A percentile compares a stretch with the other conserved stretches of the same genome.
Evolutionary conservation across 768 basidiomycete species (phyloP).

Genomic region (Rhizopogon salebrosus): DNA sequence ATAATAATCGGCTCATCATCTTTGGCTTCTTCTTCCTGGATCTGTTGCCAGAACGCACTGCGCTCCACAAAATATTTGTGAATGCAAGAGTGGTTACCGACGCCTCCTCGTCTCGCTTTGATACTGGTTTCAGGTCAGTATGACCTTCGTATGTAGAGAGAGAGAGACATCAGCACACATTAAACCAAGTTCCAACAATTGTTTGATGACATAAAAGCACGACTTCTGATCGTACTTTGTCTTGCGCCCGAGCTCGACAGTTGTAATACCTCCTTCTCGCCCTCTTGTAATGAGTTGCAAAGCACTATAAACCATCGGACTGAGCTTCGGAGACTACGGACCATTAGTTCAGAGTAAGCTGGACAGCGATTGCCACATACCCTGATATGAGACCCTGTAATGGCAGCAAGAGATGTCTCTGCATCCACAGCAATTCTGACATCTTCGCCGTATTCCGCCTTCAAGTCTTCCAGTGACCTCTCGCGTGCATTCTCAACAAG

Average conservation of each 20-base stretch:
- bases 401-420: conserved; percentile 67
- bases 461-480: conserved; percentile 53
- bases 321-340: conserved; percentile 68
- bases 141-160: background rate
- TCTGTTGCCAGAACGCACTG: conserved; percentile 70
- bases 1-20: conserved; percentile 19
- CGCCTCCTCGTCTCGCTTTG: conserved; percentile 73
- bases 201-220: conserved; percentile 80
- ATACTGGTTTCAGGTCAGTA: conserved; percentile 35
- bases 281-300: conserved; percentile 83
- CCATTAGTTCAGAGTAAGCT: conserved; percentile 6
- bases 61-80: conserved; percentile 82
- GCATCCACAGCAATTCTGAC: conserved; percentile 74
- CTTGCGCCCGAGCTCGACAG: conserved; percentile 69
- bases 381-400: conserved; percentile 81
- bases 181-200: conserved; percentile 66
- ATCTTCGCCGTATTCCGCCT: conserved; percentile 50
- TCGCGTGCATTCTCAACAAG: conserved; percentile 50
- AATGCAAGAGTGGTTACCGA: conserved; percentile 73
- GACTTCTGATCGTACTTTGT: conserved; percentile 87
- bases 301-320: conserved; percentile 78
- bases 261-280: conserved; percentile 70
- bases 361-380: conserved; percentile 37
- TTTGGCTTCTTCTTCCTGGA: conserved; percentile 62
- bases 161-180: conserved; percentile 43